Conservation (phyloP, 208 protist genomes). For the Naegleria fowleri region DNA sequence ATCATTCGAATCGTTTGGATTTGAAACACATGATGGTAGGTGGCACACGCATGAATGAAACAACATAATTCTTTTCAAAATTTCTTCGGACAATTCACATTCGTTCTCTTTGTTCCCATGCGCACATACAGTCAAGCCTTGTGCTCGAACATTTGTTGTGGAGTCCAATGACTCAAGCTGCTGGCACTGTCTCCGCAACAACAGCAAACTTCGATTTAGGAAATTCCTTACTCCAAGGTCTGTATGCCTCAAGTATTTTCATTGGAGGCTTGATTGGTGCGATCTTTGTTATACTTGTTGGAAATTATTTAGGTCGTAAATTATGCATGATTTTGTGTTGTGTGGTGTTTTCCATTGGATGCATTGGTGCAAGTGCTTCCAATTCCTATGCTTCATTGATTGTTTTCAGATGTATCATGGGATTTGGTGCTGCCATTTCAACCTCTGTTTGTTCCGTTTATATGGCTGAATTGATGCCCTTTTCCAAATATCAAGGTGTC, state of each 20-base stretch:
- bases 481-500: neutral
- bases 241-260: neutral
- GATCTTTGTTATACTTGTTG: neutral
- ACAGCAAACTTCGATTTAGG: neutral
- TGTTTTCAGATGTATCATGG: neutral
- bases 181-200: neutral
- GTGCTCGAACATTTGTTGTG: neutral
- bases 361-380: neutral
- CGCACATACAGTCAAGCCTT: too few species aligned
- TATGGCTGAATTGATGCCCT: neutral
- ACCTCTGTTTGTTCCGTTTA: neutral
- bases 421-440: neutral
- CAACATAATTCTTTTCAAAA: too few species aligned
- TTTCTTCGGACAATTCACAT: neutral
- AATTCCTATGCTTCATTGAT: neutral
- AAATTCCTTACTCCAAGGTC: neutral
- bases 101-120: neutral
- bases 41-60: too few species aligned
- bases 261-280: neutral
- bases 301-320: neutral
- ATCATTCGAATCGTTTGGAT: too few species aligned
- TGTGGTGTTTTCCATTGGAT: neutral
- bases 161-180: neutral
- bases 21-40: too few species aligned
- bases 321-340: neutral